Evolutionary conservation across 225 moss, liverwort and hornwort genomes (phyloP).

Genomic region (Climacium dendroides): DNA sequence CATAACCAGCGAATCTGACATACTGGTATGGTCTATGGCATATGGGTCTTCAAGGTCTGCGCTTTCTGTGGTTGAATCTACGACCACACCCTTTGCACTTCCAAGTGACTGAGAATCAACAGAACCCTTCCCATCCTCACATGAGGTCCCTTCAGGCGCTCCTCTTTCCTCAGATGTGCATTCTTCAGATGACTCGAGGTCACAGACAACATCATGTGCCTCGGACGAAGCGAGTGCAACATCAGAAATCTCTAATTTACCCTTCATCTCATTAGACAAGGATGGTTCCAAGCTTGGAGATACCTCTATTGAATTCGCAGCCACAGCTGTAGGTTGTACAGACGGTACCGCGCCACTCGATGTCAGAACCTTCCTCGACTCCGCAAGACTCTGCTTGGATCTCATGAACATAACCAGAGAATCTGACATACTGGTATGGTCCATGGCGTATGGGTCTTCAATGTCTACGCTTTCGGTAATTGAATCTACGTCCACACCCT

Average conservation of each 20-base stretch:
- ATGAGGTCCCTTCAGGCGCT: background rate
- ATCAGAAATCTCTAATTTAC: conserved; percentile 1
- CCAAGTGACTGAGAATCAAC: background rate
- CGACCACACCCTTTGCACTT: background rate
- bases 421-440: conserved; percentile 22
- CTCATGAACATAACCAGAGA: conserved; percentile 27
- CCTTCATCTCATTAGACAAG: background rate
- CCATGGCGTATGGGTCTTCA: conserved; percentile 34
- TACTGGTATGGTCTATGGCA: conserved; percentile 23
- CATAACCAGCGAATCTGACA: conserved; percentile 20
- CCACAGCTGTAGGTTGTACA: background rate
- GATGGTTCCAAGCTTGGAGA: background rate
- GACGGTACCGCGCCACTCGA: background rate
- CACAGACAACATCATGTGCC: background rate
- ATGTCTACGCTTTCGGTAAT: conserved; percentile 3
- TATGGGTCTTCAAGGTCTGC: conserved; percentile 24
- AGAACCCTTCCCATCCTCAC: conserved; percentile 6
- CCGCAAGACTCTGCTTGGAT: conserved; percentile 26
- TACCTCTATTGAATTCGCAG: background rate
- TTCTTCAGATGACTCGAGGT: background rate
- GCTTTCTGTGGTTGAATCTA: background rate
- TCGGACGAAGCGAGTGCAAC: background rate
- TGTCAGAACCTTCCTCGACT: background rate
- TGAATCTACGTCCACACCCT: background rate
- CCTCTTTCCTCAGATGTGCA: background rate